Evolutionary conservation across 2,329 filamentous ascomycete species (phyloP).

Genomic region (Chaetomium globosum): DNA sequence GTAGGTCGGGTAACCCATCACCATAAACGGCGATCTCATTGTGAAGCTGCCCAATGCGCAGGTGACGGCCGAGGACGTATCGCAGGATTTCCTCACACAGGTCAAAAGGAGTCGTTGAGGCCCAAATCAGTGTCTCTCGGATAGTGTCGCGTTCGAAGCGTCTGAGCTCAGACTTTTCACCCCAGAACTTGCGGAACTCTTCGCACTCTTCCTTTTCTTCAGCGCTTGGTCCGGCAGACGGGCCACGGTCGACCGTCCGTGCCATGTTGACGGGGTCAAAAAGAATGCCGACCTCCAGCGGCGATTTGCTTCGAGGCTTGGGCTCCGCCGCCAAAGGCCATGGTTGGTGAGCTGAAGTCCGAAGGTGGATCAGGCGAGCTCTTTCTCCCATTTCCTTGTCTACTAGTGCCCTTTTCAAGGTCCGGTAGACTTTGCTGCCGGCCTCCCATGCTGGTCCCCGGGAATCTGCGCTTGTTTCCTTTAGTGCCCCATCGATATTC

Average conservation of each 20-base stretch:
- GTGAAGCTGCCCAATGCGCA: slow-evolving; percentile 57
- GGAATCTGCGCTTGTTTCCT: slow-evolving; percentile 39
- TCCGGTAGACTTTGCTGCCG: slow-evolving; percentile 62
- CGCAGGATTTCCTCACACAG: slow-evolving; percentile 79
- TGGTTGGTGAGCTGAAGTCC: slow-evolving; percentile 43
- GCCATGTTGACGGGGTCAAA: slow-evolving; percentile 72
- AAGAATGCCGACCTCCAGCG: slow-evolving; percentile 66
- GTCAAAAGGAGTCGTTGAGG: slow-evolving; percentile 61
- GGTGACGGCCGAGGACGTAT: slow-evolving; percentile 70
- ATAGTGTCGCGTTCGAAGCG: slow-evolving; percentile 96
- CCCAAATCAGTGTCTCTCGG: slow-evolving; percentile 88
- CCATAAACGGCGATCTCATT: slow-evolving; percentile 57
- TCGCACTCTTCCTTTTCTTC: slow-evolving; percentile 83
- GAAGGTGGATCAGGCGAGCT: slow-evolving; percentile 67
- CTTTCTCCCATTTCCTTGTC: slow-evolving; percentile 77
- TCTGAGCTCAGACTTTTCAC: slow-evolving; percentile 85
- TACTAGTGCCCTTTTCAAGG: slow-evolving; percentile 71
- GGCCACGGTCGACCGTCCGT: slow-evolving; percentile 84
- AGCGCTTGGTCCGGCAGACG: slow-evolving; percentile 56
- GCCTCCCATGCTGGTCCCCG: slow-evolving; percentile 51
- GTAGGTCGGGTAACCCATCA: slow-evolving; percentile 53
- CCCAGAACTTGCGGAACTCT: slow-evolving; percentile 89
- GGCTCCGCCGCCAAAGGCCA: slow-evolving; percentile 54
- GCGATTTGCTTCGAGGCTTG: slow-evolving; percentile 32
- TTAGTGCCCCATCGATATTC: slow-evolving; percentile 24